Base-by-base conservation (phyloP, 257 asterid genomes). In the Orobanche coerulescens region DNA sequence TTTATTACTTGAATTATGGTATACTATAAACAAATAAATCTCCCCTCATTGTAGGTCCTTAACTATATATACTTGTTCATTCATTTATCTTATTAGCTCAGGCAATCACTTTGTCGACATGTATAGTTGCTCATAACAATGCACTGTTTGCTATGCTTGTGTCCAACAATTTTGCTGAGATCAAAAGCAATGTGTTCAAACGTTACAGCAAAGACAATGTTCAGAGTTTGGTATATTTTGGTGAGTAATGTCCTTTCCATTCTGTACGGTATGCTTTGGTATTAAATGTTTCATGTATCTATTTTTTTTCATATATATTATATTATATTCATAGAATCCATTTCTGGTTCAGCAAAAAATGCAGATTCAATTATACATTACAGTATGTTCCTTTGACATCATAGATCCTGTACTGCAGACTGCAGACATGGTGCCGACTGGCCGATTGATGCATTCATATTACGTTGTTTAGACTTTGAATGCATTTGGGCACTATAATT, bases 121-220 rank as follows among this genome's bases (percentile, higher is more conserved):
- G 99, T 70, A 89, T 93, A 77, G 97, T 89, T 86, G 88, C 99
- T 70, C 99, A 89, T 68, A 93, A 93, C 54, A 93, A 93, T 58
- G 92, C 97, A 49, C 76, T 93, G 65, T 83, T 90, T 63, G 94
- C 96, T 43, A 81, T 93, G 90, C 92, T 93, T n/a, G 87, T 93
- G 61, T 89, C 99, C 7, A 93, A 86, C 87, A 93, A 93, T 78
- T 93, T 93, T 75, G 90, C 95, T 9, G 99, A 93, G 86, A 93
- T 93, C 33, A 93, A 93, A 66, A 85, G 99, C 81, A 89, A 83
- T 1, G 97, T 89, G 54, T 93, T 93, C 74, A 89, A 93, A 66
- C 97, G 96, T 37, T 89, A 73, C 67, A 89, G 95, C 86, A 89
- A 83, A 83, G 97, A 83, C 52, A 89, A 93, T 23, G 82, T 93